Conservation (phyloP, 1,284 basidiomycete species). For the Wolfiporia cocos region DNA sequence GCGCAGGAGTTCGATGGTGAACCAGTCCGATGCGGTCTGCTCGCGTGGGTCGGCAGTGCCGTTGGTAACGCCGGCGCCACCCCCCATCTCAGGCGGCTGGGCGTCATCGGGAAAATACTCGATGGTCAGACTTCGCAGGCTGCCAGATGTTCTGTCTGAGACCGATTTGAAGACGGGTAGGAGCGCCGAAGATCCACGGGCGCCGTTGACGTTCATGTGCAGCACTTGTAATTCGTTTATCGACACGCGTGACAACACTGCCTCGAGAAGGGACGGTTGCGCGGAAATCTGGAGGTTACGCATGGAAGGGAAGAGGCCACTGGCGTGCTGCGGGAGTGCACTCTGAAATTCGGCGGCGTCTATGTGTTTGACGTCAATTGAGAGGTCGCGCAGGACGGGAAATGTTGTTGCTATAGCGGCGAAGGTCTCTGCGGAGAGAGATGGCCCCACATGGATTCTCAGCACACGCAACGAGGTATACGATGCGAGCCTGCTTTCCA, state of each 20-base stretch:
- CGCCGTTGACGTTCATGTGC: slow-evolving; percentile 28
- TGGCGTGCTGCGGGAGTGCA: slow-evolving; percentile 11
- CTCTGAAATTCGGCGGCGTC: slow-evolving; percentile 26
- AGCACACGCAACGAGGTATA: slow-evolving; percentile 35
- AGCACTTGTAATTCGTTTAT: slow-evolving; percentile 31
- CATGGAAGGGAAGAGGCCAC: slow-evolving; percentile 33
- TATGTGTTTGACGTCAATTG: slow-evolving; percentile 42
- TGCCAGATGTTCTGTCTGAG: slow-evolving; percentile 26
- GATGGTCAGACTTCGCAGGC: slow-evolving; percentile 37
- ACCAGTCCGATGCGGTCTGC: slow-evolving; percentile 10
- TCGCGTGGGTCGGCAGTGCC: slow-evolving; percentile 3
- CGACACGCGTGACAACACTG: slow-evolving; percentile 32
- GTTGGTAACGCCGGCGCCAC: slow-evolving; percentile 14
- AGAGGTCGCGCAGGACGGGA: slow-evolving; percentile 36
- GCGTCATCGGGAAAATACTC: slow-evolving; percentile 30
- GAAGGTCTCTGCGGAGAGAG: slow-evolving; percentile 35
- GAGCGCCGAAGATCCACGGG: slow-evolving; percentile 30
- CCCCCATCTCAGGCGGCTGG: too few species aligned
- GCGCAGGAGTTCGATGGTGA: slow-evolving; percentile 21
- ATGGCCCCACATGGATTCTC: slow-evolving; percentile 37
- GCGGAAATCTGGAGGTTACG: slow-evolving; percentile 39
- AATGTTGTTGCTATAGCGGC: slow-evolving; percentile 33
- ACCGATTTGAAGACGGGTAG: slow-evolving; percentile 33
- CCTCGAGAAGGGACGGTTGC: slow-evolving; percentile 20
- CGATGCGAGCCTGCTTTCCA: slow-evolving; percentile 31